phyloP scores from a whole-genome alignment of 202 grass and related monocot species.

The Schoenoplectus tabernaemontani region DNA sequence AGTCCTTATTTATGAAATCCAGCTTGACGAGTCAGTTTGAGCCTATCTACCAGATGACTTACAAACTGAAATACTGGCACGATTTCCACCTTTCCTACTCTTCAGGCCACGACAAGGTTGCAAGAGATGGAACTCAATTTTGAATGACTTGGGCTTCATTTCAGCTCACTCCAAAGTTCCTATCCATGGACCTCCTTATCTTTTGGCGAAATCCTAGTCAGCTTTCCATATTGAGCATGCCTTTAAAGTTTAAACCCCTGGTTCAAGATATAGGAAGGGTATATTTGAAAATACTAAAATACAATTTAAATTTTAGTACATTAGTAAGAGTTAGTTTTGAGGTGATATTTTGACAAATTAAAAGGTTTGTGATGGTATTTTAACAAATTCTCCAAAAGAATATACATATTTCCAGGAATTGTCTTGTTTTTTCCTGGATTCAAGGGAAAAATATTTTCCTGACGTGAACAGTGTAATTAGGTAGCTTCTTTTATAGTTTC shows the following conservation, averaged over 20 bases:
- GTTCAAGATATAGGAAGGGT: slow-evolving; percentile 72
- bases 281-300: too few species aligned
- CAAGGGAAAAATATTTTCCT: too few species aligned
- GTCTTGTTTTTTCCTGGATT: too few species aligned
- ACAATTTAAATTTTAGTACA: too few species aligned
- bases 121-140: slow-evolving; percentile 56
- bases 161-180: slow-evolving; percentile 48
- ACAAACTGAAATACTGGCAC: slow-evolving; percentile 64
- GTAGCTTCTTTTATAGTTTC: too few species aligned
- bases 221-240: slow-evolving; percentile 65
- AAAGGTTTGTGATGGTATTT: too few species aligned
- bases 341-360: too few species aligned
- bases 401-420: too few species aligned
- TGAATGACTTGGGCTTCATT: slow-evolving; percentile 64
- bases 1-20: slow-evolving; percentile 46
- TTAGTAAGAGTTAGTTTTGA: too few species aligned
- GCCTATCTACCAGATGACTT: slow-evolving; percentile 62
- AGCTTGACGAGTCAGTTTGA: slow-evolving; percentile 62
- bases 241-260: slow-evolving; percentile 60
- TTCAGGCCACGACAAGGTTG: slow-evolving; percentile 57
- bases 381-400: too few species aligned
- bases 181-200: slow-evolving; percentile 74
- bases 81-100: slow-evolving; percentile 81
- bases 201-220: slow-evolving; percentile 55
- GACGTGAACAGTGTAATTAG: too few species aligned